Percentiles rank a stretch among this genome's conserved stretches.
These are phyloP conservation scores for Blastocystis sp. DNA, from an alignment of 352 stramenopile species.

Conservation along the genomic window DNA sequence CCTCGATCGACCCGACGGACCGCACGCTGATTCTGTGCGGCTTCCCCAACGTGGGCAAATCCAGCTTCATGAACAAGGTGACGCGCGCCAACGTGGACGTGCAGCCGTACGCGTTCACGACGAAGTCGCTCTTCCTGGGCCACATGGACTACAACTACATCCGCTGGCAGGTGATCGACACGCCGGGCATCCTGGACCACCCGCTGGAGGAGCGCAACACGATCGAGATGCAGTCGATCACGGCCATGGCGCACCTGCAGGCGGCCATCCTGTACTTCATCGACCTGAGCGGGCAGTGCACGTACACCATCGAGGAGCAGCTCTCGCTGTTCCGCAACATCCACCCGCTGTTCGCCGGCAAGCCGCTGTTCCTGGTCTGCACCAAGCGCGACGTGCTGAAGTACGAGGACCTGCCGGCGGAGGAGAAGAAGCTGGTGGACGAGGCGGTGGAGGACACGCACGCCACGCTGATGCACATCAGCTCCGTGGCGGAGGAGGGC, in stretches of 20 bases:
- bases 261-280: conserved; percentile 98
- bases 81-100: conserved; percentile 98
- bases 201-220: conserved; percentile 98
- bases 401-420: conserved; percentile 82
- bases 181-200: conserved; percentile 97
- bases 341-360: conserved; percentile 96
- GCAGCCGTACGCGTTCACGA: conserved; percentile 98
- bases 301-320: conserved; percentile 96
- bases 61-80: conserved; percentile 99
- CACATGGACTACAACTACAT: conserved; percentile 99
- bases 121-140: conserved; percentile 98
- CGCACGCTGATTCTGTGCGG: conserved; percentile 95
- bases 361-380: conserved; percentile 94
- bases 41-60: conserved; percentile 99
- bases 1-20: conserved; percentile 96
- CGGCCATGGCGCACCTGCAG: conserved; percentile 95
- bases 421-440: conserved; percentile 80
- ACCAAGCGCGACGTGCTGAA: conserved; percentile 97
- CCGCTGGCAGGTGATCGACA: conserved; percentile 97
- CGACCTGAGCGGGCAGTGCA: conserved; percentile 98
- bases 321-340: conserved; percentile 94
- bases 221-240: conserved; percentile 99
- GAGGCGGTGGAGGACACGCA: conserved; percentile 72
- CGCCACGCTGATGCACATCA: conserved; percentile 89
- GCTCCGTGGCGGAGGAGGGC: conserved; percentile 93